Evolutionary conservation across 148 eudicot genomes (phyloP).

Genomic region (Diospyros kaki): DNA sequence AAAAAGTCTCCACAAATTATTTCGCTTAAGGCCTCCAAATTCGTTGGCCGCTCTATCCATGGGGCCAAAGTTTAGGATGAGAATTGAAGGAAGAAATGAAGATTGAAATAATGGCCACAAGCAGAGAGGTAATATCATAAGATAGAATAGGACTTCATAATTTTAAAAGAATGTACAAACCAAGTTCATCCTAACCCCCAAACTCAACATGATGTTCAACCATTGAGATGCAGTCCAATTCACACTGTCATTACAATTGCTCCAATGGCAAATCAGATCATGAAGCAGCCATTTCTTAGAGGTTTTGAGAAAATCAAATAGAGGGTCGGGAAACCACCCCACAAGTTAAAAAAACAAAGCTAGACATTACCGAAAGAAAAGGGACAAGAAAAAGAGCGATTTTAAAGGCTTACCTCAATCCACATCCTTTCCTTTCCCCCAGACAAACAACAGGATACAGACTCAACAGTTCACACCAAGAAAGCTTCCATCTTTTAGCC

Average conservation of each 20-base stretch:
- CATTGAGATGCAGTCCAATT: conserved; percentile 2
- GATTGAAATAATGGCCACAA: not conserved
- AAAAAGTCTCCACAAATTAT: no score
- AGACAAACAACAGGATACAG: not conserved
- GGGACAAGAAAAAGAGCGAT: not conserved
- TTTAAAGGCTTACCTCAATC: not conserved
- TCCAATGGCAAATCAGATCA: conserved; percentile 4
- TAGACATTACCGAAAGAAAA: not conserved
- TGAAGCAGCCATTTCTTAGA: not conserved
- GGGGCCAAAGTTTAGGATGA: no score
- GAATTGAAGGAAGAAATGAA: not conserved
- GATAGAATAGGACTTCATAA: not conserved
- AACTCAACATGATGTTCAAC: not conserved
- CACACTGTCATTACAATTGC: not conserved
- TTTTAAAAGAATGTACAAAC: not conserved
- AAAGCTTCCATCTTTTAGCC: not conserved
- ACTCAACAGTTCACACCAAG: not conserved
- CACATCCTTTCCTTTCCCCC: not conserved
- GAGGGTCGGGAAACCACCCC: conserved; percentile 1
- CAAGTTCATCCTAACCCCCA: not conserved
- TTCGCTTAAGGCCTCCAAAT: no score
- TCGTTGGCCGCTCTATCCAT: no score
- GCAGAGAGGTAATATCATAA: not conserved
- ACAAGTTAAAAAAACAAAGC: not conserved
- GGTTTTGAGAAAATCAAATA: conserved; percentile 7